Base-by-base conservation (phyloP, 768 basidiomycete genomes). In the Leucocoprinus leucothites region DNA sequence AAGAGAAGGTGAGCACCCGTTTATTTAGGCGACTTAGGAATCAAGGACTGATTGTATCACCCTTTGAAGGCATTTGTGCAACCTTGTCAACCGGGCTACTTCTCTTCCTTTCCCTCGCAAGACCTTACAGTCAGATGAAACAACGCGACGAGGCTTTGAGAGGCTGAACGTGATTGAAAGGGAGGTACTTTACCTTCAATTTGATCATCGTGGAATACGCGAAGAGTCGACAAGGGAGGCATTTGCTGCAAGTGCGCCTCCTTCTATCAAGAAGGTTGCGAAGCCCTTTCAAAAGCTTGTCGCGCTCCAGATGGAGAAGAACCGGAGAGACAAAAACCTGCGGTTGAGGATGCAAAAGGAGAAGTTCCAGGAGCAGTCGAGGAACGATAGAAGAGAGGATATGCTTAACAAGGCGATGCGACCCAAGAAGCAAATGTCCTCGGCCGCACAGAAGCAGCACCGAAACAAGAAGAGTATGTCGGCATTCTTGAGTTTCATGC, bases 401-500 rank as follows among this genome's bases (percentile, higher is more conserved):
- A 76, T 87, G 51, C 73, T 92, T 36, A 87, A 81, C 64, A 82
- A 80, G 63, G 87, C 87, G 2, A 90, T 92, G 86, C 79, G 83
- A 44, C 82, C 80, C 53, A 74, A 74, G 48, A 76, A 77, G 53
- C 68, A 78, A 56, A 67, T 74, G 0, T 66, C 76, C 0, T 66
- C 76, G 3, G 73, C 70, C n/a, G 58, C 63, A 25, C 82, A 82
- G 64, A 89, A 91, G 68, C 86, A 87, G 53, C 88, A 90, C 58
- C 79, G 89, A n/a, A 84, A 86, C 69, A 92, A 92, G 79, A 89
- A 91, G 71, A 91, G 89, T 73, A 87, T 91, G 76, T 91, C 85
- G 0, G 86, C 88, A 3, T 87, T 93, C 68, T 79, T 92, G 71
- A 87, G 84, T 62, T 77, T 92, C 71, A 92, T 92, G 86, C 81